Evolutionary conservation across 2,329 filamentous ascomycete genomes (phyloP), one percentile per base, ranked within the genome.

Genomic region (Sarocladiaceae sp.): DNA sequence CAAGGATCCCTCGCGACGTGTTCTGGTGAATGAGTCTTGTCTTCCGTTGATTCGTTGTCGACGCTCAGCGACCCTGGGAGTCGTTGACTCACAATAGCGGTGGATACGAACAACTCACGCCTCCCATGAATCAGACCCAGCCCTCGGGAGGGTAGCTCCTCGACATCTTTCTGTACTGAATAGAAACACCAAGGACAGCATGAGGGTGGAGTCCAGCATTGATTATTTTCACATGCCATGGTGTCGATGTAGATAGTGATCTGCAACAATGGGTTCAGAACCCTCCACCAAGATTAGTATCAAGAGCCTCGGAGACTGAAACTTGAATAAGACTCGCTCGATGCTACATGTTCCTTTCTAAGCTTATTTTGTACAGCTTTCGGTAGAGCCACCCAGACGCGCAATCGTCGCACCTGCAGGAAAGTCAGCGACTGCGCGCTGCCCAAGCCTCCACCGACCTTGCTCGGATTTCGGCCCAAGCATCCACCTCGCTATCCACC

Each of bases 381-480:
- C 34, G 12, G 23, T 39, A 10, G 6, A 9, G 9, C 19, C 37
- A 5, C 19, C 15, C 9, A 18, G 4, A 41, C 24, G 37, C 37
- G 15, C 31, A 18, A 4, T 18, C 4, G 37, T 41, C 23, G 18
- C 37, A 41, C 37, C 29, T 29, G 37, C 23, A 41, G 13, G 20
- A 5, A 15, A n/a, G 21, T 6, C 10, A n/a, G 19, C 37, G n/a
- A n/a, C n/a, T n/a, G n/a, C n/a, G n/a, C 37, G 23, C 23, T 43
- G 40, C 40, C 40, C 40, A 43, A 43, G 26, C 29, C 26, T 43
- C 40, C 40, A 33, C 40, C 27, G 26, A 10, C 37, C n/a, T 27
- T 18, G 18, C 37, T 29, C 37, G 26, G 40, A 24, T 43, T 43
- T 32, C 40, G 29, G 40, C 40, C 40, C 40, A 43, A 43, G 40